phyloP scores from a whole-genome alignment of 2,329 filamentous ascomycete species.

The Penicillium hesseltinei region DNA sequence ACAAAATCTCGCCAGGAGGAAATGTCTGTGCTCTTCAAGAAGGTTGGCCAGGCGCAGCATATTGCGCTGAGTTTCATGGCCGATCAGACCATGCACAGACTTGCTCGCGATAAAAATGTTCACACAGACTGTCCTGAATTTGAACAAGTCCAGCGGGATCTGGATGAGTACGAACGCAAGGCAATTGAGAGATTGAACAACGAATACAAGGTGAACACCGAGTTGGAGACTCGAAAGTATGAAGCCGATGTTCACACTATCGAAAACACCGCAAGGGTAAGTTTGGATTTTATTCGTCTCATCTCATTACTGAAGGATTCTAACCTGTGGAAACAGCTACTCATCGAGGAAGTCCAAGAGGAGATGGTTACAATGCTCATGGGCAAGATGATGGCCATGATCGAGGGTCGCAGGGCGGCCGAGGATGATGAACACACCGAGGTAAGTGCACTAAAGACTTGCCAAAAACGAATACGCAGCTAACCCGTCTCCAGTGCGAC shows the following conservation, averaged over 20 bases:
- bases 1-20: conserved; percentile 44
- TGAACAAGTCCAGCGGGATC: conserved; percentile 33
- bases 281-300: background rate
- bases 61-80: conserved; percentile 42
- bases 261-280: conserved; percentile 35
- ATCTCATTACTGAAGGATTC: background rate
- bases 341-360: conserved; percentile 14
- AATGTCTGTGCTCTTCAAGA: conserved; percentile 43
- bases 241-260: conserved; percentile 34
- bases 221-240: conserved; percentile 30
- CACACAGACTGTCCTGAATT: conserved; percentile 43
- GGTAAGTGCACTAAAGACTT: conserved; percentile 8
- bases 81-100: conserved; percentile 37
- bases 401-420: conserved; percentile 18
- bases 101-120: conserved; percentile 42
- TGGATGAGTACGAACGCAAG: conserved; percentile 30
- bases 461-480: background rate
- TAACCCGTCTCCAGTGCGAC: conserved; percentile 26
- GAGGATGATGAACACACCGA: conserved; percentile 29
- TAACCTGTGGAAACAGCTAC: conserved; percentile 9
- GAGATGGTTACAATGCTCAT: conserved; percentile 20
- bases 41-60: conserved; percentile 42
- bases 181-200: conserved; percentile 28
- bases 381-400: conserved; percentile 22
- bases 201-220: conserved; percentile 36